Evolutionary conservation across 805 yeast genomes (phyloP), one percentile per base, ranked within the genome.

Genomic region (Candida sithepensis): DNA sequence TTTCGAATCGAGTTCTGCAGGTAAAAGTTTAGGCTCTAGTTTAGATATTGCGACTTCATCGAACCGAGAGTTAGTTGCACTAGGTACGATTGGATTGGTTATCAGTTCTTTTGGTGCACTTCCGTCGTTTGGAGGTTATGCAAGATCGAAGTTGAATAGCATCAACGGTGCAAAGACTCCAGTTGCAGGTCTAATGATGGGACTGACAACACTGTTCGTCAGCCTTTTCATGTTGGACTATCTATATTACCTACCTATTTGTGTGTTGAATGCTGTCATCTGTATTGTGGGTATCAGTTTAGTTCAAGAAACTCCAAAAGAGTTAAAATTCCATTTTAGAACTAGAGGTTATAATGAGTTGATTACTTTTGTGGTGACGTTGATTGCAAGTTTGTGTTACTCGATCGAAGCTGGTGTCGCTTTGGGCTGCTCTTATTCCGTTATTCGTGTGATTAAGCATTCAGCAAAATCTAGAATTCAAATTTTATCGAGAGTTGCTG

Each of bases 121-220:
- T 14, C 97, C 99, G 0, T 81, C 96, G 0, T 91, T 91, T 73
- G 99, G 98, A 9, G 98, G 98, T 0, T 92, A 91, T 61, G 98
- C 97, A 2, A 77, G 98, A 58, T 85, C 96, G 16, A 90, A 87
- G 59, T 83, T 92, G 49, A 92, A 92, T 68, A 85, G 91, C 1
- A 70, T 89, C 44, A 81, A 90, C 13, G 97, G 97, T 4, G 98
- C 95, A 0, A 80, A 79, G 53, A 87, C 96, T 0, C 91, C 91
- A 10, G 71, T 84, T 61, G 78, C 94, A n/a, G 96, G 96, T 0
- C 80, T 82, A 3, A 77, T 87, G 10, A 85, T 91, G 84, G 92
- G 96, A 0, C n/a, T 79, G 2, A 71, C 84, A 4, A 84, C 97
- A 0, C 65, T 90, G 41, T 52, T 88, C 16, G 82, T 88, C 4